Conservation (phyloP, 2,329 filamentous ascomycete genomes). For the Hypoxylon rubiginosum region DNA sequence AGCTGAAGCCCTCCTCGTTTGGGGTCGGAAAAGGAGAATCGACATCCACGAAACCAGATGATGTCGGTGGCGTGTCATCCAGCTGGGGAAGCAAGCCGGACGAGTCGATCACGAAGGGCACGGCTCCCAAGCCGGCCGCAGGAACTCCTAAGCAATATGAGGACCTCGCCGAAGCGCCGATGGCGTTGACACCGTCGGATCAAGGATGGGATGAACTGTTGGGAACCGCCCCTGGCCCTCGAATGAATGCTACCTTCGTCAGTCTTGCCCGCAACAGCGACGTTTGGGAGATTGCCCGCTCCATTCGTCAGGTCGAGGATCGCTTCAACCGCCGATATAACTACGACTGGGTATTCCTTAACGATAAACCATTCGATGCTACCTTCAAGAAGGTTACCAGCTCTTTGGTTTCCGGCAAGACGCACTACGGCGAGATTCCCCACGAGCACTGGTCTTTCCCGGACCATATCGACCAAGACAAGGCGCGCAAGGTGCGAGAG, state of each 20-base stretch:
- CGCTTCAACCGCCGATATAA: constrained; percentile 97
- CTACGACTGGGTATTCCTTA: constrained; percentile 99
- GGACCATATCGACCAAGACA: constrained; percentile 94
- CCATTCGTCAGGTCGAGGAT: constrained; percentile 96
- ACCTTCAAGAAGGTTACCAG: constrained; percentile 93
- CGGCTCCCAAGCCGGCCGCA: constrained; percentile 44
- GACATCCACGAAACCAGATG: constrained; percentile 57
- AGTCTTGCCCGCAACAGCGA: constrained; percentile 94
- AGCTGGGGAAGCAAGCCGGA: constrained; percentile 45
- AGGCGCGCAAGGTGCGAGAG: constrained; percentile 88
- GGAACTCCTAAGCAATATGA: constrained; percentile 52
- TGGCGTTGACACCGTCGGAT: constrained; percentile 66
- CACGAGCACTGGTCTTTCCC: constrained; percentile 98
- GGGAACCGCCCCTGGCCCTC: constrained; percentile 72
- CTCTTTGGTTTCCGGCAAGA: constrained; percentile 91
- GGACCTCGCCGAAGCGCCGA: constrained; percentile 60
- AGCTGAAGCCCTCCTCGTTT: constrained; percentile 59
- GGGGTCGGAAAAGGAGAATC: constrained; percentile 44
- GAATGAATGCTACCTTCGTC: constrained; percentile 98
- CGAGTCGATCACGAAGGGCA: constrained; percentile 43
- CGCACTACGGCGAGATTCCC: constrained; percentile 90
- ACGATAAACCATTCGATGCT: constrained; percentile 93
- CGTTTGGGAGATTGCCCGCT: constrained; percentile 95
- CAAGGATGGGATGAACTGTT: constrained; percentile 66
- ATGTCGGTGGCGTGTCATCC: constrained; percentile 48